phyloP scores from a whole-genome alignment of 1,284 basidiomycete species.

The Melanopsichium pennsylvanicum region DNA sequence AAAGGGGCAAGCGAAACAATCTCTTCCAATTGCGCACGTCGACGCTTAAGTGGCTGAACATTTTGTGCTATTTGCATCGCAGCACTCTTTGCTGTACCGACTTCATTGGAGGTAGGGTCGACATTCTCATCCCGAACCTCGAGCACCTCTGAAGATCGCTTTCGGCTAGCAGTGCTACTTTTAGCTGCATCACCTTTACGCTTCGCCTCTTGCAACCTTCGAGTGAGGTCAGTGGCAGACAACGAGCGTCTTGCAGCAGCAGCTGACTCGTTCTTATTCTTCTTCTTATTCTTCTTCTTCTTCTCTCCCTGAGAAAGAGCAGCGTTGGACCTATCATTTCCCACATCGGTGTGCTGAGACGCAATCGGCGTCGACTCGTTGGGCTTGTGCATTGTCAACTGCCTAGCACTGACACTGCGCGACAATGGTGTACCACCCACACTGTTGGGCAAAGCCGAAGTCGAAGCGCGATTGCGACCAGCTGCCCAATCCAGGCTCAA shows the following conservation, averaged over 20 bases:
- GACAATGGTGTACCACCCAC: slow-evolving; percentile 35
- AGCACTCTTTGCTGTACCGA: not conserved
- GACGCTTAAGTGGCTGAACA: slow-evolving; percentile 17
- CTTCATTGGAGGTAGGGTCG: slow-evolving; percentile 2
- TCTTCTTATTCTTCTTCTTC: slow-evolving; percentile 1
- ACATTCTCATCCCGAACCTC: slow-evolving; percentile 22
- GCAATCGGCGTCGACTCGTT: slow-evolving; percentile 23
- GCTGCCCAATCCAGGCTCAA: slow-evolving; percentile 54
- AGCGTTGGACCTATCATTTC: not conserved
- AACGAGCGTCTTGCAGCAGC: slow-evolving; percentile 16
- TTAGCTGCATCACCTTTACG: slow-evolving; percentile 22
- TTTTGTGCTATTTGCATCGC: too few species aligned
- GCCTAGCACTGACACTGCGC: slow-evolving; percentile 35
- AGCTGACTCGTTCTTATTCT: not conserved
- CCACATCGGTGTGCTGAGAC: not conserved
- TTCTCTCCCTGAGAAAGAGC: slow-evolving; percentile 8
- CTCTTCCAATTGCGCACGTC: slow-evolving; percentile 22
- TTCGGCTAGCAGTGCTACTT: slow-evolving; percentile 5
- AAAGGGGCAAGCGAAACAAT: not conserved
- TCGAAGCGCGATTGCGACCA: slow-evolving; percentile 43
- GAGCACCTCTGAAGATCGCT: slow-evolving; percentile 19
- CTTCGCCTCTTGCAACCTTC: slow-evolving; percentile 39
- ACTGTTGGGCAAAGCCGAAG: slow-evolving; percentile 34
- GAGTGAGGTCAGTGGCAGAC: slow-evolving; percentile 36
- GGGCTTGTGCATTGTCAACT: slow-evolving; percentile 17